phyloP scores from a whole-genome alignment of 2,329 filamentous ascomycete species.

The Neocatenulostroma microsporum region DNA sequence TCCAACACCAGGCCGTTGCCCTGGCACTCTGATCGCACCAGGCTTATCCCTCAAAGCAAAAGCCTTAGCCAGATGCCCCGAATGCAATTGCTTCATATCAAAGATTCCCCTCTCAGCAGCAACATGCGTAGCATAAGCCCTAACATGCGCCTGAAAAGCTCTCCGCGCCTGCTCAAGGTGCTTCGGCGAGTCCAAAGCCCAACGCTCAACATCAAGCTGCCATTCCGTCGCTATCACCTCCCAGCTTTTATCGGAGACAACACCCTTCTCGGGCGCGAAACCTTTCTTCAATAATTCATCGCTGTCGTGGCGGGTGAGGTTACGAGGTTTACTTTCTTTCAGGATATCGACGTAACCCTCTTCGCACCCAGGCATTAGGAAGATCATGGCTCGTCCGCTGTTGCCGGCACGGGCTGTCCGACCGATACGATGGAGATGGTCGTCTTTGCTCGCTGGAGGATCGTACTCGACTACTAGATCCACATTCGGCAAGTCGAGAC shows the following conservation, averaged over 20 bases:
- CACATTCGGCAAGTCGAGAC: slow-evolving; percentile 89
- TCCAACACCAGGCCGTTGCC: slow-evolving; percentile 42
- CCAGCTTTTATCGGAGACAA: slow-evolving; percentile 42
- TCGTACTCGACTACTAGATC: slow-evolving; percentile 96
- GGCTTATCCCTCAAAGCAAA: slow-evolving; percentile 87
- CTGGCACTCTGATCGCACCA: slow-evolving; percentile 59
- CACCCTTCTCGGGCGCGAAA: slow-evolving; percentile 38
- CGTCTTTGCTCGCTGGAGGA: slow-evolving; percentile 83
- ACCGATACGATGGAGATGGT: slow-evolving; percentile 90
- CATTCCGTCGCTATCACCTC: slow-evolving; percentile 59
- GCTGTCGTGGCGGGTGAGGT: slow-evolving; percentile 49
- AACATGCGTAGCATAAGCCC: slow-evolving; percentile 91
- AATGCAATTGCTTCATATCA: slow-evolving; percentile 81
- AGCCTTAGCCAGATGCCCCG: slow-evolving; percentile 89
- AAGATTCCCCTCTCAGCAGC: slow-evolving; percentile 79
- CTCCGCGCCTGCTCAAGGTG: slow-evolving; percentile 73
- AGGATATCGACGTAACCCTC: slow-evolving; percentile 81
- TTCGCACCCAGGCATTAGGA: slow-evolving; percentile 83
- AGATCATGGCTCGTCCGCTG: slow-evolving; percentile 77
- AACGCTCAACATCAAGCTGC: slow-evolving; percentile 59
- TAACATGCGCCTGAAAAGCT: slow-evolving; percentile 84
- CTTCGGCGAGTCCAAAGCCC: slow-evolving; percentile 55
- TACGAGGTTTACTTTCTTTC: slow-evolving; percentile 57
- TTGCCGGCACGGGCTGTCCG: slow-evolving; percentile 89
- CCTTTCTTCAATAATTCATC: slow-evolving; percentile 62